phyloP scores from a whole-genome alignment of 768 basidiomycete species.

The Leccinum incarnatum region DNA sequence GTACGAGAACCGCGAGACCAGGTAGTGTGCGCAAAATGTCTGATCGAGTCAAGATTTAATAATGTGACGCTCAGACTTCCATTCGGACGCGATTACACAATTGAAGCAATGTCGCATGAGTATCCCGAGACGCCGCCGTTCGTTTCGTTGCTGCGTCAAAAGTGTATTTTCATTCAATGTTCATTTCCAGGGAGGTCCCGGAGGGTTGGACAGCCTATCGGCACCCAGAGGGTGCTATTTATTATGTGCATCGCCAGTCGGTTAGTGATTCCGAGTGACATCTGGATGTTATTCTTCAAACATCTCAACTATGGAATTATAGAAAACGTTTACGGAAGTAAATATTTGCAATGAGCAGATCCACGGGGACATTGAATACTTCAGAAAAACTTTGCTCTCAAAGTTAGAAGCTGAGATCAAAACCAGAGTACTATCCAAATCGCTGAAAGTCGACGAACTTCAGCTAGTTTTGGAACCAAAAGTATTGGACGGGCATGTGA shows the following conservation, averaged over 20 bases:
- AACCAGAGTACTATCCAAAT: slow-evolving; percentile 11
- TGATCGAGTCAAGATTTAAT: background rate
- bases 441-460: slow-evolving; percentile 30
- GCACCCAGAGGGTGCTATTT: slow-evolving; percentile 67
- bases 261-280: slow-evolving; percentile 30
- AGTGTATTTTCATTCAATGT: background rate
- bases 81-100: background rate
- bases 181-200: slow-evolving; percentile 16
- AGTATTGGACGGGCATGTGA: slow-evolving; percentile 17
- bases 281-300: background rate
- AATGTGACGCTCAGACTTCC: slow-evolving; percentile 5
- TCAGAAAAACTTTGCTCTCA: slow-evolving; percentile 19
- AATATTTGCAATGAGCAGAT: slow-evolving; percentile 42
- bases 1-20: slow-evolving; percentile 4
- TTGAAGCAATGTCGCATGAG: slow-evolving; percentile 14
- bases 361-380: slow-evolving; percentile 35
- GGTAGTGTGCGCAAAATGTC: slow-evolving; percentile 3
- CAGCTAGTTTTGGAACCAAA: slow-evolving; percentile 48
- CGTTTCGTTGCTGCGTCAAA: slow-evolving; percentile 4
- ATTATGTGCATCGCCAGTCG: slow-evolving; percentile 47
- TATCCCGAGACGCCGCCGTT: slow-evolving; percentile 15
- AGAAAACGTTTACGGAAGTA: slow-evolving; percentile 57
- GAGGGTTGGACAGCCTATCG: slow-evolving; percentile 44
- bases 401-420: slow-evolving; percentile 19
- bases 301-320: slow-evolving; percentile 8